Evolutionary conservation across 345 rosid genomes (phyloP).

Genomic region (Carallia brachiata): DNA sequence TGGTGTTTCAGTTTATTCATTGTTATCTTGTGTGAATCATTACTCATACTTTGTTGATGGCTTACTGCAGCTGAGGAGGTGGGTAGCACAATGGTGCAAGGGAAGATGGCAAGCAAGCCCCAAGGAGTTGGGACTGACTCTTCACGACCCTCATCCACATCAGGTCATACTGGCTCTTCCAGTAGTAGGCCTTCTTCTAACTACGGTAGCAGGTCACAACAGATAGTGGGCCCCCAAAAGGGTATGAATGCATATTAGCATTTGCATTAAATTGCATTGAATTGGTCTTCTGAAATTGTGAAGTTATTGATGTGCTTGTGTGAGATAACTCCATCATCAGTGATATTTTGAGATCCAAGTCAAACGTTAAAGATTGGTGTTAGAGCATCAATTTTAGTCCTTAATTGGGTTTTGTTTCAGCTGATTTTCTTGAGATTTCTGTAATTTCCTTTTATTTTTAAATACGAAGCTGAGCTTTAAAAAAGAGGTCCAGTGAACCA

Average conservation of each 20-base stretch:
- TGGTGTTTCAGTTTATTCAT: conserved; percentile 11
- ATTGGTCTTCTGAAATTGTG: neutral
- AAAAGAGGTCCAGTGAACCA: neutral
- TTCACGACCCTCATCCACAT: conserved; percentile 46
- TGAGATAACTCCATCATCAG: neutral
- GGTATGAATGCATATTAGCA: conserved; percentile 35
- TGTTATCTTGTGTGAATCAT: conserved; percentile 8
- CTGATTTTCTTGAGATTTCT: neutral
- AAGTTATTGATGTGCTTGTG: neutral
- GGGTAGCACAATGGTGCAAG: conserved; percentile 39
- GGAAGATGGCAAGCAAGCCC: conserved; percentile 47
- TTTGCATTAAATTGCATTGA: neutral
- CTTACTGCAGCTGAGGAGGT: conserved; percentile 42
- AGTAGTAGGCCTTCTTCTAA: conserved; percentile 74
- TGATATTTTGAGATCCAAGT: neutral
- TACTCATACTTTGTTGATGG: conserved; percentile 15
- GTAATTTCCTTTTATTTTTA: neutral
- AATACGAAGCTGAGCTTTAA: neutral
- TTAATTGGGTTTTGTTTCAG: neutral
- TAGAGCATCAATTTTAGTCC: neutral
- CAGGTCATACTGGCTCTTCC: conserved; percentile 57
- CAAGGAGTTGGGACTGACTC: conserved; percentile 57
- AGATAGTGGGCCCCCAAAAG: conserved; percentile 56
- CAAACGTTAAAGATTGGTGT: neutral
- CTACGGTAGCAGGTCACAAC: conserved; percentile 67